A percentile compares a stretch with the other conserved stretches of the same genome.
phyloP scores from a whole-genome alignment of 2,329 filamentous ascomycete genomes.

The Cladorrhinum sp. region DNA sequence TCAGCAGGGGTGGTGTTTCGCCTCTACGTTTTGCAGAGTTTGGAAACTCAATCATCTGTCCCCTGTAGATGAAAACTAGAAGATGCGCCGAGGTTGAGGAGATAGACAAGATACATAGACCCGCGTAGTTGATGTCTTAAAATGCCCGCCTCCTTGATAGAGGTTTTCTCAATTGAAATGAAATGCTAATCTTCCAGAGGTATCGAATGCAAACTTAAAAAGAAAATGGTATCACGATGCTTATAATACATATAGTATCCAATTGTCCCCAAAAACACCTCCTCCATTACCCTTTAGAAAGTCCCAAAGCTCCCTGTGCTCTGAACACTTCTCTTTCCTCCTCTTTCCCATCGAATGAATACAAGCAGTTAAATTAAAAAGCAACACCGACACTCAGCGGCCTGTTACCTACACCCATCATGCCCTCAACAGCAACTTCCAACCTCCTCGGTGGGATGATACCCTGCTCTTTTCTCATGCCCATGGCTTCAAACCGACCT shows the following conservation, averaged over 20 bases:
- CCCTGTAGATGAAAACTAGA: too few species aligned
- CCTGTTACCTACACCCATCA: conserved; percentile 25
- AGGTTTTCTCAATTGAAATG: neutral
- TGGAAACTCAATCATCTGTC: too few species aligned
- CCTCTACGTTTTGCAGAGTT: too few species aligned
- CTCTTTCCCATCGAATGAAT: neutral
- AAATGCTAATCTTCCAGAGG: neutral
- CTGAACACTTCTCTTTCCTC: neutral
- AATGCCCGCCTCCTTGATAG: neutral
- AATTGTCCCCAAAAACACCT: neutral
- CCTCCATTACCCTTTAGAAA: neutral
- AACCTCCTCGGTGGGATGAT: neutral
- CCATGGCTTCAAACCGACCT: conserved; percentile 15
- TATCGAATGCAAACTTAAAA: neutral
- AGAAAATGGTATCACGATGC: neutral
- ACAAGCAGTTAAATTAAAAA: conserved; percentile 28
- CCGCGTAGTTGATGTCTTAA: neutral
- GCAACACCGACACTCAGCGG: conserved; percentile 47
- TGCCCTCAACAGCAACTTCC: conserved; percentile 4
- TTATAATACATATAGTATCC: neutral
- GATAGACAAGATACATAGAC: too few species aligned
- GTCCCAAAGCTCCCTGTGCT: neutral
- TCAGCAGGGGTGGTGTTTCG: too few species aligned
- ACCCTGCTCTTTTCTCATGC: conserved; percentile 14
- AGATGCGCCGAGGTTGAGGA: too few species aligned